Evolutionary conservation across 768 basidiomycete genomes (phyloP), one percentile per base, ranked within the genome.

Genomic region (Daedaleopsis nitida): DNA sequence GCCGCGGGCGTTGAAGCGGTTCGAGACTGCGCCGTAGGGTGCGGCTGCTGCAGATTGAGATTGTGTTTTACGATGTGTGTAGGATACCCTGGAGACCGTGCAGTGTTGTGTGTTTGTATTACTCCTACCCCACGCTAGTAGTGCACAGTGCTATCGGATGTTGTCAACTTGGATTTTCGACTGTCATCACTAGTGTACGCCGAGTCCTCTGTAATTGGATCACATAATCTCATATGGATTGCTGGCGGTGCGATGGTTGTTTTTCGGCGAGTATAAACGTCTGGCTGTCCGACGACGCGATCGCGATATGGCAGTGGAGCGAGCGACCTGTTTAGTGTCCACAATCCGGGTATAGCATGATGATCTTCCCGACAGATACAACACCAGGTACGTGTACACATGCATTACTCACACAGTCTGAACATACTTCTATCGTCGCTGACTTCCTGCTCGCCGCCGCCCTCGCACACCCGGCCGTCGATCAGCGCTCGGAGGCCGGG

Each of bases 1-100:
- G 64, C 85, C 84, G 14, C 69, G 73, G 24, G 78, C 81, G 48
- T 73, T 89, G 70, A 91, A 87, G 80, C 79, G 88, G 69, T 82
- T 83, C 67, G 88, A 85, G 58, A 88, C 86, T 21, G 75, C 83
- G 32, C 63, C 62, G 32, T 58, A 16, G 34, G 32, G 44, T 17
- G 32, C 37, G 5, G 37, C 13, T 19, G 39, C 2, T 45, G 8
- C 37, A 50, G 32, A 14, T 42, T 24, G 37, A 38, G 37, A 14
- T 38, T 38, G 37, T 38, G n/a, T n/a, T n/a, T n/a, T n/a, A n/a
- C n/a, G n/a, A n/a, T n/a, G 52, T 45, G 23, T 55, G 54, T 55
- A 55, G 42, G 54, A 53, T 53, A 53, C 52, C 52, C 52, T 17
- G 52, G 11, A 37, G 52, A 5, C 5, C 34, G 54, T 7, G 27